Percentiles rank a stretch among this genome's conserved stretches.
Conservation (phyloP, 2,329 filamentous ascomycete genomes). For the Elsinoe perseae region DNA sequence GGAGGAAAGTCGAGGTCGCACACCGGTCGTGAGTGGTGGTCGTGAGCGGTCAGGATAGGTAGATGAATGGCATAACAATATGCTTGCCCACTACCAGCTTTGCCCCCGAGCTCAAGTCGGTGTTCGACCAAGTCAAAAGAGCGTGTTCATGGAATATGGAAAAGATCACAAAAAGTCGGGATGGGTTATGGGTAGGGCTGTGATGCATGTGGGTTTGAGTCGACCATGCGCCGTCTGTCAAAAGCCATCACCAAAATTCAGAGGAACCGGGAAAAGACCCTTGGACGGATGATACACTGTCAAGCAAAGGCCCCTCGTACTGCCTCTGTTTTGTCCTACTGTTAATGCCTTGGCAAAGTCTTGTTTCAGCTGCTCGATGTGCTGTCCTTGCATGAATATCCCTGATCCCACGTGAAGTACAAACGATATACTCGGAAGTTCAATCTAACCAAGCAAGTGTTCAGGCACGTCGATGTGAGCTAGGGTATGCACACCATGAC, state of each 20-base stretch:
- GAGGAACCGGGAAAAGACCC: neutral
- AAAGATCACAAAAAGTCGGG: conserved; percentile 10
- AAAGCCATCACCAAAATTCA: neutral
- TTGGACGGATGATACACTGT: neutral
- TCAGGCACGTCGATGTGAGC: no score
- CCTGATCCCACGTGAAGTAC: neutral
- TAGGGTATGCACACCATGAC: no score
- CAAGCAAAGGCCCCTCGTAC: neutral
- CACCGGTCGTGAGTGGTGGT: neutral
- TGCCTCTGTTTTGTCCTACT: neutral
- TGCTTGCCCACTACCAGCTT: neutral
- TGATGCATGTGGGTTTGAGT: neutral
- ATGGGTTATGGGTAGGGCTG: neutral
- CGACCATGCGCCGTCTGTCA: neutral
- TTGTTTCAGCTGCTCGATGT: neutral
- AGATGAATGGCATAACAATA: conserved; percentile 2
- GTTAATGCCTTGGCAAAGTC: neutral
- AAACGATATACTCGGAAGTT: neutral
- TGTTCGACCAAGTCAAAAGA: neutral
- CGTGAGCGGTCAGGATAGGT: neutral
- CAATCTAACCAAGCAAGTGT: neutral
- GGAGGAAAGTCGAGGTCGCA: neutral
- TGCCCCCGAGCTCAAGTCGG: neutral
- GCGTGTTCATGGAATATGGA: neutral
- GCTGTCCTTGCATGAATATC: neutral